Base-by-base conservation (phyloP, 345 rosid species). In the Atalantia buxifolia region DNA sequence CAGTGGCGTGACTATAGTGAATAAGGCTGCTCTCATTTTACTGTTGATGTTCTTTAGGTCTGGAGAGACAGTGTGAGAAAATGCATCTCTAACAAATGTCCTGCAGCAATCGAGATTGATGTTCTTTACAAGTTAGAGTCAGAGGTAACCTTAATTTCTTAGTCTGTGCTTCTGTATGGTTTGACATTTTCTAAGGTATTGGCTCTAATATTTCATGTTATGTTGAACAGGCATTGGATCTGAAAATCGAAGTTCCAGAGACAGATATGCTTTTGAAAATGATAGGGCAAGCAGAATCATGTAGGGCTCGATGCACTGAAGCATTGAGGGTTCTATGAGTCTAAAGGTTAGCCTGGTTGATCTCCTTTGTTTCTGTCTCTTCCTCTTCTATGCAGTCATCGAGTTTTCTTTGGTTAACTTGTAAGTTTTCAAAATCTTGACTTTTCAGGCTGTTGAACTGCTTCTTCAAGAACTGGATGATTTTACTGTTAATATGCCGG, bases 211-310 rank as follows among this genome's bases (percentile, higher is more conserved):
- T 53, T 72, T 72, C 16, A 9, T 71, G 69, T 82, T 77, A 28
- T 80, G 78, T 79, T 62, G 59, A 45, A 82, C 76, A 93, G 99
- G 86, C 91, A 63, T 55, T 78, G 76, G 92, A 92, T 87, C 96
- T 95, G 88, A 89, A 89, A 76, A 88, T 92, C 73, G 72, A 88
- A 79, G 87, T 88, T 78, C 91, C 94, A 42, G 95, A 92, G 85
- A 84, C 83, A 61, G 85, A 85, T 79, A 76, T 71, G 82, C 79
- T 95, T 76, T 83, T 87, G 76, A 87, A 88, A 82, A 77, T 93
- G 48, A 53, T 88, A 60, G 76, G 75, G 82, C 74, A 84, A 81
- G 90, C 92, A 9, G 94, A 93, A 87, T 79, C 81, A 66, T 91
- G 90, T 79, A 92, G 82, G 81, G 82, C 80, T 72, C 77, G 59